Evolutionary conservation across 2,329 filamentous ascomycete genomes (phyloP), one percentile per base, ranked within the genome.

Genomic region (Aureobasidium leucospermi): DNA sequence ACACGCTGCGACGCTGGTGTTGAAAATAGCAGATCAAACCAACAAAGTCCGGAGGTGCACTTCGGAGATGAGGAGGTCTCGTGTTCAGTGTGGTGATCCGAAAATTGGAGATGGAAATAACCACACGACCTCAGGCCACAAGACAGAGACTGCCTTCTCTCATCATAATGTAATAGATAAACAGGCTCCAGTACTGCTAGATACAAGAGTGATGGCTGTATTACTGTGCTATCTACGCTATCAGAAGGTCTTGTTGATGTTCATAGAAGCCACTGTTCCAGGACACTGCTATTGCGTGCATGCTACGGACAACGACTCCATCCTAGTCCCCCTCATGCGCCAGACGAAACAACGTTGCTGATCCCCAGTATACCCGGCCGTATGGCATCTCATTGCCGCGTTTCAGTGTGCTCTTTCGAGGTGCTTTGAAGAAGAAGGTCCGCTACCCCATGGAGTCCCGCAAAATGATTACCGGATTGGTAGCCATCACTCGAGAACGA

Each of bases 11-110:
- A 46, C 51, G 51, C 38, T 15, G n/a, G 23, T 47, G 45, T 55
- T 56, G 52, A 29, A 56, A 56, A 55, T 55, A 55, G 51, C 51
- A 55, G 51, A 55, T 55, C 51, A 55, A 34, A 55, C 51, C 39
- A 55, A 55, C 51, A 55, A 42, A 38, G 55, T 58, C 43, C 55
- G 55, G 55, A 58, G 19, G 23, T 36, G 42, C 43, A 57, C 42
- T 58, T 48, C 55, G 55, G 43, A 58, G 55, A 28, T 58, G 42
- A 48, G 55, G 55, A 58, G 55, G 43, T 58, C 43, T 58, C 42
- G 43, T 58, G 42, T 48, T 28, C 32, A 39, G 32, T 56, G 29
- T 36, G 52, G 52, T 56, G 39, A 56, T 56, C 52, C 52, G 52
- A 34, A 46, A 5, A 38, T 19, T 56, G 52, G 41, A 56, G 52